Conservation (phyloP, 192 early-diverging fungal species). For the Backusella parvicylindrica region DNA sequence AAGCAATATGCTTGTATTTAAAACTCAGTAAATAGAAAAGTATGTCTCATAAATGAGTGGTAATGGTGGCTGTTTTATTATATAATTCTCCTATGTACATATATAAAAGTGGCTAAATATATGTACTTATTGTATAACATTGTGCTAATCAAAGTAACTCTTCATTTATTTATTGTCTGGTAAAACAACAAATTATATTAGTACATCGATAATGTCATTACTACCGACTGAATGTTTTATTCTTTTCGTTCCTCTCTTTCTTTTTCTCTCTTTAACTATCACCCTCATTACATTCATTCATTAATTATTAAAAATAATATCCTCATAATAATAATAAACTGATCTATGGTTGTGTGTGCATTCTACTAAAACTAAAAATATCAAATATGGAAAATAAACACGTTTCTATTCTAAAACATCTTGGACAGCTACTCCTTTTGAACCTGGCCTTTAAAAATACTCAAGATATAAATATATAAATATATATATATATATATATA, state of each 20-base stretch:
- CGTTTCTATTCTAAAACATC: background rate
- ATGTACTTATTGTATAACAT: background rate
- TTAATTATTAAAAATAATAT: background rate
- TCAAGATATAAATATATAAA: background rate
- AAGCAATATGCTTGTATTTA: background rate
- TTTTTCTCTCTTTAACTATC: background rate
- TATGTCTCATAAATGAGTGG: background rate
- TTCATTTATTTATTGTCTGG: background rate
- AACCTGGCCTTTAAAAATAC: slow-evolving; percentile 1
- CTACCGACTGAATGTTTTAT: no score
- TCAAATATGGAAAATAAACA: slow-evolving; percentile 4
- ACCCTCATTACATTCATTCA: no score
- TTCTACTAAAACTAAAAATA: background rate
- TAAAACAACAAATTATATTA: background rate
- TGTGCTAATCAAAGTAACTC: background rate
- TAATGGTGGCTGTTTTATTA: background rate
- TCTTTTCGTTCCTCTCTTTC: no score
- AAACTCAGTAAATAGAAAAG: background rate
- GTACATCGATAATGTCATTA: background rate
- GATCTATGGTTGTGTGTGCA: background rate
- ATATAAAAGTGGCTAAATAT: background rate
- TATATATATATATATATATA: background rate
- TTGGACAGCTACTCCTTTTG: background rate
- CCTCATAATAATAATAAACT: background rate
- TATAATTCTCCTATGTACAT: background rate